Percentiles rank a stretch among this genome's conserved stretches.
These are phyloP conservation scores for Anaeromyces robustus DNA, from an alignment of 192 early-diverging fungal genomes.

Conservation along the genomic window DNA sequence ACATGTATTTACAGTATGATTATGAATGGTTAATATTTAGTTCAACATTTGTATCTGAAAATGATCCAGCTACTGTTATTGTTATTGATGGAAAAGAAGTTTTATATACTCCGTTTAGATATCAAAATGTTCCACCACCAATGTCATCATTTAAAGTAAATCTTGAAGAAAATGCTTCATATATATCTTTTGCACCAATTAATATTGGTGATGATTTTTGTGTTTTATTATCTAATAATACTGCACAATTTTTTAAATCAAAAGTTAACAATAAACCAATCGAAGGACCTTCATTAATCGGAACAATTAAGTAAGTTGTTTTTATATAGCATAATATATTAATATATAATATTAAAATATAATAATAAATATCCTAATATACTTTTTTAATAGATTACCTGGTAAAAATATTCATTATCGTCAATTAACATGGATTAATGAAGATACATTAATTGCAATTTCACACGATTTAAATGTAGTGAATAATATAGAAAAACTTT, in stretches of 20 bases:
- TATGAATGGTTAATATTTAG: constrained; percentile 21
- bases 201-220: constrained; percentile 54
- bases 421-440: constrained; percentile 52
- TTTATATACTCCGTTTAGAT: constrained; percentile 50
- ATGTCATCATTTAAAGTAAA: constrained; percentile 42
- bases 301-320: neutral
- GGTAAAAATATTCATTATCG: constrained; percentile 13
- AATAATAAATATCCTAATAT: no score
- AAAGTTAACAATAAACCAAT: constrained; percentile 6
- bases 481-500: constrained; percentile 14
- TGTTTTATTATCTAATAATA: constrained; percentile 40
- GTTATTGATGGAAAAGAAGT: constrained; percentile 56
- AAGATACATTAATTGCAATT: constrained; percentile 33
- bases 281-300: neutral
- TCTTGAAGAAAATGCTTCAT: constrained; percentile 21
- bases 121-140: constrained; percentile 88
- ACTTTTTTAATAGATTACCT: neutral
- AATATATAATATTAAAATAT: no score
- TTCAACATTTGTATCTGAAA: constrained; percentile 13
- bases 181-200: constrained; percentile 47
- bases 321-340: no score
- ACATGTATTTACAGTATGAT: constrained; percentile 15
- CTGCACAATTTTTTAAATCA: constrained; percentile 17
- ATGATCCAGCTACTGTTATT: constrained; percentile 40
- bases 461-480: constrained; percentile 16